These are phyloP conservation scores for Aspergillus latus DNA, from an alignment of 2,329 filamentous ascomycete genomes.

Conservation along the genomic window DNA sequence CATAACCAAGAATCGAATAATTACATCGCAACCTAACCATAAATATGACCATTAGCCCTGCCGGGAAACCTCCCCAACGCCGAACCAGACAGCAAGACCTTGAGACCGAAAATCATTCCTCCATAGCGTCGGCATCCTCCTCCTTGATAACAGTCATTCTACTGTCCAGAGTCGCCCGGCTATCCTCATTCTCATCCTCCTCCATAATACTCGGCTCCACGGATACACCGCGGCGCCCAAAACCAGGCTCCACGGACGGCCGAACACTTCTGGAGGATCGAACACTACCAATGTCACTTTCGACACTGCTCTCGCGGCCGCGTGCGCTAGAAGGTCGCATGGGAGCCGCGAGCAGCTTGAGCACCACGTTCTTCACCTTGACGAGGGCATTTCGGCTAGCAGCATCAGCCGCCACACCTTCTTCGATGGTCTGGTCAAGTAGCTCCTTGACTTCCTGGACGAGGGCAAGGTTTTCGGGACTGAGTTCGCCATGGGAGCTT, in stretches of 20 bases:
- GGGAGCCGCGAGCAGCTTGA: constrained; percentile 49
- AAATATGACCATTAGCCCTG: not conserved
- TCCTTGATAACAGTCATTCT: constrained; percentile 33
- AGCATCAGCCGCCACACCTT: constrained; percentile 42
- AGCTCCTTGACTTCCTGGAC: constrained; percentile 58
- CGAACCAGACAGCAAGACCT: constrained; percentile 18
- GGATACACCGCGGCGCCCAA: constrained; percentile 26
- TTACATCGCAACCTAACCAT: constrained; percentile 1
- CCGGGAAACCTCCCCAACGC: constrained; percentile 14
- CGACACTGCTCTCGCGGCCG: constrained; percentile 35
- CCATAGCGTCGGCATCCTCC: constrained; percentile 22
- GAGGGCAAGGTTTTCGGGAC: constrained; percentile 53
- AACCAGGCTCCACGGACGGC: constrained; percentile 31
- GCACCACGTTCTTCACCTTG: constrained; percentile 46
- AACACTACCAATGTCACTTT: constrained; percentile 33
- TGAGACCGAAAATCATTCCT: constrained; percentile 18
- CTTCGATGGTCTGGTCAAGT: constrained; percentile 57
- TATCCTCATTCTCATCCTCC: constrained; percentile 41
- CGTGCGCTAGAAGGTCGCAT: constrained; percentile 32
- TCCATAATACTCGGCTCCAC: constrained; percentile 41
- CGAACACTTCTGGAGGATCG: constrained; percentile 32
- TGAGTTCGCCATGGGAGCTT: constrained; percentile 50
- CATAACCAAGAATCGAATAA: constrained; percentile 10
- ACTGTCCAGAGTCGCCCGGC: constrained; percentile 26
- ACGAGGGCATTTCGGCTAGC: constrained; percentile 47